Conservation (phyloP, 768 basidiomycete genomes). For the Boletus sensibilis region DNA sequence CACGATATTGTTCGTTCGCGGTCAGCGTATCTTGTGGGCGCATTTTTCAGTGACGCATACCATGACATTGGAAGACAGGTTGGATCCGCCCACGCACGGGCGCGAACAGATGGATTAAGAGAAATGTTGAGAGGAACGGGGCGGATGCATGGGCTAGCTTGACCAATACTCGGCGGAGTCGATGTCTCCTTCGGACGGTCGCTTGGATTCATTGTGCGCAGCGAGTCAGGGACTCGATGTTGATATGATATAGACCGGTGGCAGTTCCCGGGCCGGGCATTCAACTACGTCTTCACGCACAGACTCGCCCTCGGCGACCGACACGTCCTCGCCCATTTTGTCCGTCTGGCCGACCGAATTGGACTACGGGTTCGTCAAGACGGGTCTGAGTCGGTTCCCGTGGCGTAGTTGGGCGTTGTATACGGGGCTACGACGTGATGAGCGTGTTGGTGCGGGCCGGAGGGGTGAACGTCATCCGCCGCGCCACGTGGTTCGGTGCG, state of each 20-base stretch:
- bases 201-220: slow-evolving; percentile 1
- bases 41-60: slow-evolving; percentile 39
- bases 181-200: slow-evolving; percentile 4
- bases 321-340: slow-evolving; percentile 37
- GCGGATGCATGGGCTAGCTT: slow-evolving; percentile 64
- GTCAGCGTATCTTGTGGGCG: background rate
- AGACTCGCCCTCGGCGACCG: slow-evolving; percentile 54
- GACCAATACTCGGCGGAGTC: slow-evolving; percentile 46
- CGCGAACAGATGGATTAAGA: slow-evolving; percentile 73
- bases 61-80: slow-evolving; percentile 70
- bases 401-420: slow-evolving; percentile 62
- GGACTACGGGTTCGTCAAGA: slow-evolving; percentile 82
- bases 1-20: background rate
- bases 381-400: slow-evolving; percentile 62
- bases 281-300: slow-evolving; percentile 56
- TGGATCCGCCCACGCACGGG: slow-evolving; percentile 69
- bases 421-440: slow-evolving; percentile 53
- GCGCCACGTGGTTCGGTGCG: slow-evolving; percentile 42
- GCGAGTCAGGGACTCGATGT: too few species aligned
- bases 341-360: slow-evolving; percentile 71
- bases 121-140: slow-evolving; percentile 75
- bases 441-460: slow-evolving; percentile 62
- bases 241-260: too few species aligned
- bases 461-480: slow-evolving; percentile 54
- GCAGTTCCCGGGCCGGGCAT: too few species aligned